Conservation (phyloP, 768 basidiomycete genomes). For the Leccinum variicolor region DNA sequence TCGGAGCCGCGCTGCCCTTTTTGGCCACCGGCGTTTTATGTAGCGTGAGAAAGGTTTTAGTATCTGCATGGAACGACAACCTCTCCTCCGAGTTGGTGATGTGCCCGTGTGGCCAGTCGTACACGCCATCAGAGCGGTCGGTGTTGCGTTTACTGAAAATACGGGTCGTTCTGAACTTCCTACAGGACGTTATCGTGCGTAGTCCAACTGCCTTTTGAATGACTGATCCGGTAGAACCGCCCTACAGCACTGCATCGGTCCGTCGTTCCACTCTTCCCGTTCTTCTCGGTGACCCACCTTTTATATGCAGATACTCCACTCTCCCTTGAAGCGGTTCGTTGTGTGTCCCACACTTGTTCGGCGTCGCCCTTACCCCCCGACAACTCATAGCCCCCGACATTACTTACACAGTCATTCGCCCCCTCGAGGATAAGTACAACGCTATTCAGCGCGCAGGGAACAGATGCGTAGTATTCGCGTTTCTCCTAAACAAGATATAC, state of each 20-base stretch:
- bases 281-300: not conserved
- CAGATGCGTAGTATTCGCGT: slow-evolving; percentile 81
- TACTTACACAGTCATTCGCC: slow-evolving; percentile 86
- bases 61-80: slow-evolving; percentile 32
- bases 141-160: not conserved
- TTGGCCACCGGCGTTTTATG: not conserved
- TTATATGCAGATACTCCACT: slow-evolving; percentile 70
- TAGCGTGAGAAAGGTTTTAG: not conserved
- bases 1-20: not conserved
- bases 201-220: not conserved
- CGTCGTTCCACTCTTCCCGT: not conserved
- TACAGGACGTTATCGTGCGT: slow-evolving; percentile 61
- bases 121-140: slow-evolving; percentile 66
- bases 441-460: slow-evolving; percentile 71
- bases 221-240: slow-evolving; percentile 3
- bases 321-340: slow-evolving; percentile 70
- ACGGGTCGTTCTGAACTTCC: slow-evolving; percentile 11
- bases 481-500: slow-evolving; percentile 83
- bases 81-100: slow-evolving; percentile 44
- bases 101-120: slow-evolving; percentile 80
- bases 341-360: not conserved
- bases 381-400: slow-evolving; percentile 84
- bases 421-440: slow-evolving; percentile 83
- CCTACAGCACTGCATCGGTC: slow-evolving; percentile 68
- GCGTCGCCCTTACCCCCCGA: slow-evolving; percentile 7